A percentile compares a stretch with the other conserved stretches of the same genome.
Evolutionary conservation across 192 early-diverging fungal genomes (phyloP).

Genomic region (Pilaira anomala): DNA sequence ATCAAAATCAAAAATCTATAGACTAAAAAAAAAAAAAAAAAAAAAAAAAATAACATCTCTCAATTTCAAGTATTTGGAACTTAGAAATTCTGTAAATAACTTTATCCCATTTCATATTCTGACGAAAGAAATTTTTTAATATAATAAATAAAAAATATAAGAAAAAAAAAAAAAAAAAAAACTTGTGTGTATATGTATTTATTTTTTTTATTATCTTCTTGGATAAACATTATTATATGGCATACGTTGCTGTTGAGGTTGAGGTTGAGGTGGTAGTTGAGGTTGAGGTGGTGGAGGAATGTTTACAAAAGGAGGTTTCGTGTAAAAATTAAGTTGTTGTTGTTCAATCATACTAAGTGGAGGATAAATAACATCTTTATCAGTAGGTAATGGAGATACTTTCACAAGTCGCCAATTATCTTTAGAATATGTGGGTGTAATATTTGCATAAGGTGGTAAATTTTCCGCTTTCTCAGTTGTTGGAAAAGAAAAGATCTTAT

Average conservation of each 20-base stretch:
- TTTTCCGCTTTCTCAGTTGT: constrained; percentile 27
- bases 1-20: no score
- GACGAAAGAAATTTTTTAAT: no score
- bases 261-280: not conserved
- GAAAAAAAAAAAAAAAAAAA: not conserved
- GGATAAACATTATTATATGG: not conserved
- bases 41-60: no score
- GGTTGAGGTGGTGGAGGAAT: not conserved
- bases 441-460: constrained; percentile 30
- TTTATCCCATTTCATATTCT: no score
- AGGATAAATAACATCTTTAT: not conserved
- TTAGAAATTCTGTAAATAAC: no score
- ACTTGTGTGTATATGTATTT: not conserved
- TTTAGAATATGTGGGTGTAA: constrained; percentile 31
- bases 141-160: constrained; percentile 1
- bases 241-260: not conserved
- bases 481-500: constrained; percentile 46
- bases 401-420: constrained; percentile 21
- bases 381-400: constrained; percentile 4
- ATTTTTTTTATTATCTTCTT: not conserved
- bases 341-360: constrained; percentile 9
- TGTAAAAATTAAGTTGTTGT: constrained; percentile 7
- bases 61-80: no score
- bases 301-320: not conserved
- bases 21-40: no score